Evolutionary conservation across 2,329 filamentous ascomycete species (phyloP), one percentile per base, ranked within the genome.

Genomic region (Lachnum nothofagi): DNA sequence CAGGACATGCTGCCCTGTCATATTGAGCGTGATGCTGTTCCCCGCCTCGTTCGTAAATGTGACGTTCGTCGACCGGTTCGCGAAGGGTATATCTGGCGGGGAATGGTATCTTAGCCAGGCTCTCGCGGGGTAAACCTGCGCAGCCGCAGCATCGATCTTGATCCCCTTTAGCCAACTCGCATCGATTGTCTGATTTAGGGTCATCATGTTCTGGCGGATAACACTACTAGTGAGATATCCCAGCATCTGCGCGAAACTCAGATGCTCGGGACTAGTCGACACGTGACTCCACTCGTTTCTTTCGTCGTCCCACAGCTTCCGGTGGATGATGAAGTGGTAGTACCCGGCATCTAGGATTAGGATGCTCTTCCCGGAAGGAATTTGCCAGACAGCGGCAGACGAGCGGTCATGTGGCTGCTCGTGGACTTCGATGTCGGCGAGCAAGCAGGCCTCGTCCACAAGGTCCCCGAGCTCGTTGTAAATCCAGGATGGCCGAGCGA

Each of bases 391-490:
- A 12, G 48, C 46, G 6, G 49, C 42, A 4, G 54, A 46, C n/a
- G 34, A 34, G 3, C 47, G 46, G 16, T 40, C 27, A 17, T 40
- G 42, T 24, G 50, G 33, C 17, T 53, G 37, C 22, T 53, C 52
- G 8, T 38, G 49, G 7, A 38, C 19, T 38, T 53, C 49, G 14
- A 57, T 57, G 12, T 45, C 45, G 12, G 54, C 54, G 12, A 55
- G 40, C 9, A 54, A 29, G 48, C 49, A 51, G 3, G 54, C 52
- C 42, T 57, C 54, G 7, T 55, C 39, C 10, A 57, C 45, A 3
- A 57, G 29, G 22, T 53, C 45, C n/a, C 37, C 27, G 23, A 51
- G 20, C n/a, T 53, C 49, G 23, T 50, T 42, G 16, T 22, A 29
- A 2, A 41, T 22, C 54, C 49, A 53, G 3, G 14, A 4, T 12